Base-by-base conservation (phyloP, 768 basidiomycete species). In the Hortiboletus flavorubellus region DNA sequence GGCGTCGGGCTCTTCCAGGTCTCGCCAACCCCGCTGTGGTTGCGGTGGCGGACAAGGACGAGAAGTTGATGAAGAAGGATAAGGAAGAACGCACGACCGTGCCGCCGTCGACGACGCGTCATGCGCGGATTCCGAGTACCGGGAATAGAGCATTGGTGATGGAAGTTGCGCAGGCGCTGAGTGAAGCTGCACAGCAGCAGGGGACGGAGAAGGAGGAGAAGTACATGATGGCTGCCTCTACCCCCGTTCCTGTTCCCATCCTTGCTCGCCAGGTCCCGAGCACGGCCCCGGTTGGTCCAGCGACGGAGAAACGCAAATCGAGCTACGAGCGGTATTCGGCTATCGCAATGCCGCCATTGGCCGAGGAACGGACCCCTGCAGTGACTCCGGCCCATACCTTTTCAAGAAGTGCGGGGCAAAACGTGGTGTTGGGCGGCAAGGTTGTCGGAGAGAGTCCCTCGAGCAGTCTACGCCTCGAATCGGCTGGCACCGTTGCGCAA, bases 121-220 rank as follows among this genome's bases (percentile, higher is more conserved):
- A 79, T 62, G 54, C 72, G 43, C 83, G 87, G 21, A 85, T 85
- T 49, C 82, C 87, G 5, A 88, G 82, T 62, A 80, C 86, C 6
- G 86, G 87, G 15, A 82, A 80, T 49, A 75, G 90, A 55, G 81
- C 86, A 18, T 82, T 83, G 14, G 87, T 84, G 23, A 91, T 91
- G 89, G 87, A 91, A 40, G 81, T 91, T 11, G 87, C 87, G 3
- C 85, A 85, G 65, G 79, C 80, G 9, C 66, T 89, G 51, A 75
- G 67, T 34, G 75, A 79, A 54, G 71, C 66, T 6, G 64, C 64
- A 7, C 62, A 64, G 34, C 51, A 54, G 49, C 56, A 49, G 21
- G 52, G 62, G 8, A 46, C 40, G 41, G 35, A 48, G 12, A 34
- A 26, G 34, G 51, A 35, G 8, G 42, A 31, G 8, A 49, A 46